Evolutionary conservation across 2,329 filamentous ascomycete species (phyloP).

Genomic region (Fusarium transvaalense): DNA sequence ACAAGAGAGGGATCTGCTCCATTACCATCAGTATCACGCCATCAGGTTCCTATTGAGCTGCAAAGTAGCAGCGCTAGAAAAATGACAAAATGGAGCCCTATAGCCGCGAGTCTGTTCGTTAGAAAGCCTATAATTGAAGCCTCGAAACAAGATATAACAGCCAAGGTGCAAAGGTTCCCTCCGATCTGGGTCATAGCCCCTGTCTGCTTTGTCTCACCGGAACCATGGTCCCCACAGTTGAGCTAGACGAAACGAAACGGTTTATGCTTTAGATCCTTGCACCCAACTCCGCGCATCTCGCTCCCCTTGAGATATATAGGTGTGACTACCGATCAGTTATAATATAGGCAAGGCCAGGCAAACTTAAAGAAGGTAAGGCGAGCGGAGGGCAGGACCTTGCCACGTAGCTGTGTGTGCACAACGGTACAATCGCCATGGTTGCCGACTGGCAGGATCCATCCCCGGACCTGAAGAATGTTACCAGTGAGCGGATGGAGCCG

Average conservation of each 20-base stretch:
- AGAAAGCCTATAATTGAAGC: conserved; percentile 37
- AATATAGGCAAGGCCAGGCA: conserved; percentile 31
- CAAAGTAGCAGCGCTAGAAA: conserved; percentile 27
- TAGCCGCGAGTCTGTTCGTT: conserved; percentile 7
- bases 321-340: conserved; percentile 27
- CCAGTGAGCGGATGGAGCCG: conserved; percentile 37
- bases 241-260: conserved; percentile 40
- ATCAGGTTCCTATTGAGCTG: conserved; percentile 36
- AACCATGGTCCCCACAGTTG: conserved; percentile 37
- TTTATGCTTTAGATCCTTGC: conserved; percentile 38
- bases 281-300: conserved; percentile 26
- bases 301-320: conserved; percentile 31
- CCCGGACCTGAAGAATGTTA: conserved; percentile 5
- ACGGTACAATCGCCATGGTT: conserved; percentile 31
- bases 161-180: conserved; percentile 38
- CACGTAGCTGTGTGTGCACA: conserved; percentile 33
- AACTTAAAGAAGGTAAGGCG: conserved; percentile 3
- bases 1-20: conserved; percentile 41
- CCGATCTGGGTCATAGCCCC: conserved; percentile 34
- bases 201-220: conserved; percentile 42
- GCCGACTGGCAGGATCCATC: conserved; percentile 36
- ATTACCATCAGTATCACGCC: conserved; percentile 41
- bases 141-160: conserved; percentile 35
- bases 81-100: conserved; percentile 32
- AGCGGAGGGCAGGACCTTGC: conserved; percentile 34